Evolutionary conservation across 2,329 filamentous ascomycete genomes (phyloP).

Genomic region (Rachicladosporium sp.): DNA sequence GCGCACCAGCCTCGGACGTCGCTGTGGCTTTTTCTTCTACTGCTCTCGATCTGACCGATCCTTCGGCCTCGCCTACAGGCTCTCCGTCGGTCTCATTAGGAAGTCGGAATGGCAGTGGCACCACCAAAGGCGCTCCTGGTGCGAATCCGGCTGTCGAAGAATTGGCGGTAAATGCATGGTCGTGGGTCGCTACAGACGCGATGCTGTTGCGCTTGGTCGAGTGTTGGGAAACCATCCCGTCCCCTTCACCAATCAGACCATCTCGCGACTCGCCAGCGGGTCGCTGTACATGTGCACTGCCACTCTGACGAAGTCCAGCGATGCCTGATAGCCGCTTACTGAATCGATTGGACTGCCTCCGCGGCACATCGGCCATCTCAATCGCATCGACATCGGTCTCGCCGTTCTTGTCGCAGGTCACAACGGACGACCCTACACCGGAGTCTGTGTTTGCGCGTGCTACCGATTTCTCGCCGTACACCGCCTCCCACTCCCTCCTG

Average conservation of each 20-base stretch:
- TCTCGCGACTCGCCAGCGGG: neutral
- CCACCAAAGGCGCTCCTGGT: conserved; percentile 3
- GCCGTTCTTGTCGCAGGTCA: conserved; percentile 21
- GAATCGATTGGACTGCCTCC: conserved; percentile 14
- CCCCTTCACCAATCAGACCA: neutral
- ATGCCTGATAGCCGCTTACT: too few species aligned
- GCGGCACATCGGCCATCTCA: conserved; percentile 42
- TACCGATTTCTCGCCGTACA: conserved; percentile 51
- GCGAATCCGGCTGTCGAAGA: neutral
- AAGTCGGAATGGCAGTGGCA: conserved; percentile 4
- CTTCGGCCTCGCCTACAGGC: conserved; percentile 7
- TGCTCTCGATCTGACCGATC: too few species aligned
- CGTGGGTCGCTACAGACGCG: neutral
- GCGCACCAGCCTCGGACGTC: too few species aligned
- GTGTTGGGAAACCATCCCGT: neutral
- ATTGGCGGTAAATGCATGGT: neutral
- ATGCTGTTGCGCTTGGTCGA: too few species aligned
- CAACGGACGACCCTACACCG: conserved; percentile 33
- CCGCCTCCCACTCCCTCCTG: conserved; percentile 60
- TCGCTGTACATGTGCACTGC: neutral
- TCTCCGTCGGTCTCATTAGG: conserved; percentile 26
- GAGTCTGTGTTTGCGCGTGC: conserved; percentile 35
- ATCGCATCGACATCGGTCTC: conserved; percentile 33
- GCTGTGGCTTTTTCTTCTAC: too few species aligned
- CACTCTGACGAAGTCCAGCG: neutral